Evolutionary conservation across 352 stramenopile genomes (phyloP).

Genomic region (Phytophthora pini): DNA sequence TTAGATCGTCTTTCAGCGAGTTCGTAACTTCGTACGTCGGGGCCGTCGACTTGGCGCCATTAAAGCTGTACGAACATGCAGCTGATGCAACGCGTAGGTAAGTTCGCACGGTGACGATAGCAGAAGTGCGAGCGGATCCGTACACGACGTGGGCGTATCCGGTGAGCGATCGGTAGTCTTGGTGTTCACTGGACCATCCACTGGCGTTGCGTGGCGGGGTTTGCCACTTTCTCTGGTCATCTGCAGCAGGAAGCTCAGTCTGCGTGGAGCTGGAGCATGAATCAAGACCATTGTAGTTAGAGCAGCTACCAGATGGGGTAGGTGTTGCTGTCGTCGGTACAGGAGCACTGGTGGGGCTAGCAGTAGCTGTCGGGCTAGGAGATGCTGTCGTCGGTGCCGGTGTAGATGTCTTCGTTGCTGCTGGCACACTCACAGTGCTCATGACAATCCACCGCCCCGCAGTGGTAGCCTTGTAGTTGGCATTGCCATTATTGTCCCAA

Average conservation of each 20-base stretch:
- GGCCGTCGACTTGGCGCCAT: conserved; percentile 31
- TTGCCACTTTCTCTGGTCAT: conserved; percentile 54
- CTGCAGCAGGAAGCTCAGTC: conserved; percentile 19
- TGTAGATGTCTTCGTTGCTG: conserved; percentile 15
- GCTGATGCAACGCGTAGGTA: conserved; percentile 30
- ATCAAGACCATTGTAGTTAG: conserved; percentile 44
- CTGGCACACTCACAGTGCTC: conserved; percentile 37
- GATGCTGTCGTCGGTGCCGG: conserved; percentile 11
- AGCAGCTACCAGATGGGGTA: conserved; percentile 29
- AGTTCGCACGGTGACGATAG: conserved; percentile 50
- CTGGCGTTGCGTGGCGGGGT: conserved; percentile 50
- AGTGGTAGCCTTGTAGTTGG: conserved; percentile 48
- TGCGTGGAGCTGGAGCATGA: conserved; percentile 32
- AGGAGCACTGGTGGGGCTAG: conserved; percentile 18
- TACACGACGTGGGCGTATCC: conserved; percentile 59
- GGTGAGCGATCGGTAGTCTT: conserved; percentile 53
- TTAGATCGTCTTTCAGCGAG: conserved; percentile 37
- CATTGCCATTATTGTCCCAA: conserved; percentile 56
- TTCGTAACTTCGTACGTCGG: conserved; percentile 26
- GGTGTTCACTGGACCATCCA: conserved; percentile 39
- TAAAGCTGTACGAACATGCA: conserved; percentile 52
- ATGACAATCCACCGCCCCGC: conserved; percentile 46
- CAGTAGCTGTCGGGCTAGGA: conserved; percentile 12
- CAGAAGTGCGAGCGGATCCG: conserved; percentile 32
- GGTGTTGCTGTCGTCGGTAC: conserved; percentile 27